Base-by-base conservation (phyloP, 2,329 filamentous ascomycete species). In the Colletotrichum musae region DNA sequence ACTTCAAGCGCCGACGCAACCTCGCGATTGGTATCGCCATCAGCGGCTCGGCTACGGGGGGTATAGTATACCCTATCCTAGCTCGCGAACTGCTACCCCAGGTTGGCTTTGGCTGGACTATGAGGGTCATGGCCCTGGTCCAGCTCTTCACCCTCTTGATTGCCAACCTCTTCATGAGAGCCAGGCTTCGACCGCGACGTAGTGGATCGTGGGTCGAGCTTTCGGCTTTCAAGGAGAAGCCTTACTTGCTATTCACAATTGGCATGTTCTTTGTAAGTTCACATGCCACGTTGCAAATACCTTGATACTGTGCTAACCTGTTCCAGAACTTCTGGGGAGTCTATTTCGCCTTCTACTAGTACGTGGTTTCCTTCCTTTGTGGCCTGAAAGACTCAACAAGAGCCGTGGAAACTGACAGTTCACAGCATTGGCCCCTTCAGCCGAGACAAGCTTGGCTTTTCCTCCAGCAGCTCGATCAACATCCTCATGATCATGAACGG, bases 101-200 rank as follows among this genome's bases (percentile, higher is more conserved):
- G 1, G 79, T 90, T 5, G 88, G 88, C 0, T 91, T 91, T 70
- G 79, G 80, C 0, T 91, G 88, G 88, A 84, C 88, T 0, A 87
- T 88, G 0, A 80, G 91, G 3, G 82, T 88, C 0, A 78, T 93
- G 1, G 91, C 86, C 0, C 91, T 93, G 73, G 83, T 93, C 28
- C 96, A 96, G 76, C 84, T 89, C 1, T 90, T 88, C 0, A 90
- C 90, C 16, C 89, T 97, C 60, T 87, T 92, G 4, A 87, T 95
- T 57, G 93, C 75, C 2, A 64, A 78, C 13, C 32, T 74, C 13
- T 74, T 78, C 4, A 72, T 80, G 36, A 72, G 72, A 52, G 73
- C 76, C 3, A 74, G 75, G 18, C 64, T 68, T 1, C 68, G 60
- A 12, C 72, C 72, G 39, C 56, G 58, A 24, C 68, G 80, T 64